Conservation (phyloP, 176 grass and related monocot genomes). For the Ananas comosus region DNA sequence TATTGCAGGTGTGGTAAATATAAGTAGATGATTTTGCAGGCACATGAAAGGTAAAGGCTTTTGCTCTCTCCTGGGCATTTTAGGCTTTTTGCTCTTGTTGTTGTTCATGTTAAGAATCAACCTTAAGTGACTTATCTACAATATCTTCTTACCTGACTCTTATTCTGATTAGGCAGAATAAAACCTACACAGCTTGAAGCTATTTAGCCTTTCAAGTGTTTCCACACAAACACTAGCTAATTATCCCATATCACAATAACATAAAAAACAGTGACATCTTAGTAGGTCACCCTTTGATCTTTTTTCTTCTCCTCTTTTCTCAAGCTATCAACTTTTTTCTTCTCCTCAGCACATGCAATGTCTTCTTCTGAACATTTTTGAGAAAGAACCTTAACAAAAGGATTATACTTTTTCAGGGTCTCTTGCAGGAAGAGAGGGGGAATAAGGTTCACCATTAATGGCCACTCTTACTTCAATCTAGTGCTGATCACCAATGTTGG, state of each 20-base stretch:
- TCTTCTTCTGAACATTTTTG: background rate
- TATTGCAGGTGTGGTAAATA: too few relatives aligned
- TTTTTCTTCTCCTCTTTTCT: background rate
- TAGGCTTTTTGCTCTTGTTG: background rate
- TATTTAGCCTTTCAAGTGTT: too few relatives aligned
- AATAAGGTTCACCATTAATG: constrained; percentile 59
- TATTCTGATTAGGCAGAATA: too few relatives aligned
- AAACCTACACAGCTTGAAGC: too few relatives aligned
- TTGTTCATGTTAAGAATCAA: background rate
- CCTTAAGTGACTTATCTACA: background rate
- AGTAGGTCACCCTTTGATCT: too few relatives aligned
- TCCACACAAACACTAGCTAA: too few relatives aligned
- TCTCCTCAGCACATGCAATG: background rate
- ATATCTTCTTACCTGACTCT: too few relatives aligned
- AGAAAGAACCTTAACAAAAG: too few relatives aligned
- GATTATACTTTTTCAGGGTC: constrained; percentile 28
- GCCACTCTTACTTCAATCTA: constrained; percentile 72
- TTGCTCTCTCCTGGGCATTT: background rate
- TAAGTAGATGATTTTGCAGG: too few relatives aligned
- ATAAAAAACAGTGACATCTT: too few relatives aligned
- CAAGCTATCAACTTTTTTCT: background rate
- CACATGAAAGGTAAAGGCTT: background rate
- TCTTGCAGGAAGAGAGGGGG: constrained; percentile 49
- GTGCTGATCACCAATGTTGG: constrained; percentile 61
- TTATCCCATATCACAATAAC: too few relatives aligned